Percentiles rank a stretch among this genome's conserved stretches.
Conservation (phyloP, 345 rosid species). For the Cochlearia excelsa region DNA sequence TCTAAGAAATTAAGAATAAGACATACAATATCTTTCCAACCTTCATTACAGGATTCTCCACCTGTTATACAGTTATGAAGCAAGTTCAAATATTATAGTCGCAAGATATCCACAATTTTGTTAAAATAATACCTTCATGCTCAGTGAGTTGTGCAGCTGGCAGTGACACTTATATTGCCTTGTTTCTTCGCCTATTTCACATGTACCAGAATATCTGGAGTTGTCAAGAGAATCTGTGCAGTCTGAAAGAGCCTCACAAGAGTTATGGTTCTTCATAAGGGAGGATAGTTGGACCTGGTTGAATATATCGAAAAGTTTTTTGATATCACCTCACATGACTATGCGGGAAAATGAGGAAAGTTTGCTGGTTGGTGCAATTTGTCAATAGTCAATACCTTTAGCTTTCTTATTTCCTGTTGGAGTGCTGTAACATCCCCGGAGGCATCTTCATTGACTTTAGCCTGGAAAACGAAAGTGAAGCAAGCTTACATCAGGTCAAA, state of each 20-base stretch:
- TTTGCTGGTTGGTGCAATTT: constrained; percentile 14
- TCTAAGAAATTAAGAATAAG: constrained; percentile 20
- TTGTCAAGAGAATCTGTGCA: constrained; percentile 41
- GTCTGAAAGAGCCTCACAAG: constrained; percentile 38
- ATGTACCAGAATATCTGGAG: constrained; percentile 35
- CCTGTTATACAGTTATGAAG: constrained; percentile 39
- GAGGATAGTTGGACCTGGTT: constrained; percentile 72
- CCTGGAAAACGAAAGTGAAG: constrained; percentile 45
- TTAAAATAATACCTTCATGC: constrained; percentile 42
- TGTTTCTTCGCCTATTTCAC: constrained; percentile 38
- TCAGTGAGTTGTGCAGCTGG: constrained; percentile 33
- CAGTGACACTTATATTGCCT: constrained; percentile 28
- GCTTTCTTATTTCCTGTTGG: constrained; percentile 74
- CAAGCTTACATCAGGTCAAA: constrained; percentile 18
- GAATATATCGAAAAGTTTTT: constrained; percentile 18
- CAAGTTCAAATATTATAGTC: constrained; percentile 10
- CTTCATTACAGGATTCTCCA: constrained; percentile 39
- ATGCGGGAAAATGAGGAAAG: constrained; percentile 16
- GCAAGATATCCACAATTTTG: constrained; percentile 17
- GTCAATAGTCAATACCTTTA: constrained; percentile 54
- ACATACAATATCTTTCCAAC: constrained; percentile 32
- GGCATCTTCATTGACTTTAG: constrained; percentile 94
- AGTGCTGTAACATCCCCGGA: constrained; percentile 78
- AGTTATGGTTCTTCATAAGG: constrained; percentile 50
- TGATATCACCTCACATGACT: constrained; percentile 26